Evolutionary conservation across 345 rosid genomes (phyloP), one percentile per base, ranked within the genome.

Genomic region (Brassica cretica): DNA sequence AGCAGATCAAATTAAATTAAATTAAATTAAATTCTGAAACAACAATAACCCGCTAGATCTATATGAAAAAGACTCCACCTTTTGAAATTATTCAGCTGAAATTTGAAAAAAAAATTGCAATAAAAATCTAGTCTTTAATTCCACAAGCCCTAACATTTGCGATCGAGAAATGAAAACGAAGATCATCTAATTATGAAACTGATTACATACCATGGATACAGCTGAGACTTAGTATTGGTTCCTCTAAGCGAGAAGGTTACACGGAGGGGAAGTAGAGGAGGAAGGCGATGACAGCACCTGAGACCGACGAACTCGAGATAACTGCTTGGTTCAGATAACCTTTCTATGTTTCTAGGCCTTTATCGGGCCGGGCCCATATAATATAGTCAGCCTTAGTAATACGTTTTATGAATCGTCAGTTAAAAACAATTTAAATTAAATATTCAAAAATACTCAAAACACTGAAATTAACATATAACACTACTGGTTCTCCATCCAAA

Each of bases 131-230:
- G 61, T 63, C 62, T 39, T 4, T 63, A 35, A 69, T 29, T 74
- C 64, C 55, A 60, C 75, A 73, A 80, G 46, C 79, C 82, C 76
- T 80, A 80, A 64, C 33, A 70, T 30, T 56, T 75, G 68, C 76
- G 79, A 80, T 79, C 72, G 15, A 33, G 8, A 59, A 8, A 16
- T 70, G 76, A 56, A 58, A 63, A 25, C 66, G 70, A 74, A 79
- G 75, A 79, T 79, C 66, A 74, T 69, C 66, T 64, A 56, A 69
- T 29, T 14, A 49, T 0, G 10, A 55, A 78, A n/a, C 0, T 62
- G 41, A 73, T 79, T 16, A 2, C 78, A 2, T 74, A 79, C 82
- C 82, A 79, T 79, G 61, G 71, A 74, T 14, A 79, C 9, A 35
- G 53, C 35, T 16, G 1, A 18, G 73, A 67, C 60, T 35, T 25